Base-by-base conservation (phyloP, 441 rosid species). In the Eutrema salsugineum region DNA sequence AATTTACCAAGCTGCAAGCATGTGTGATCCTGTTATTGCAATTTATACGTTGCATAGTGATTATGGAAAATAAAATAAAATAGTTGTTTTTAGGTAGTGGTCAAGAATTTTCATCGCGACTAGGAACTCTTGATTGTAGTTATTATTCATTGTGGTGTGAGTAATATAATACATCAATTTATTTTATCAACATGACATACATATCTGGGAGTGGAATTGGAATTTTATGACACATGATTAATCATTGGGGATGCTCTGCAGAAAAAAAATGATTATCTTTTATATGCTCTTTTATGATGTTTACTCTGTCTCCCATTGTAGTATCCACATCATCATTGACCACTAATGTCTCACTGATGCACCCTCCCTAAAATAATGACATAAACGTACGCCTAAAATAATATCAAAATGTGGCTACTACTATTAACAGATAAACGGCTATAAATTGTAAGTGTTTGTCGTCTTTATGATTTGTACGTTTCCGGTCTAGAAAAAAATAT, bases 261-360 rank as follows among this genome's bases (percentile, higher is more conserved):
- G 5, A n/a, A 71, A 40, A 40, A 28, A 14, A n/a, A 42, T 63
- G 48, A 62, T 50, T 60, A 36, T 60, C 60, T 24, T 70, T 49
- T 6, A 38, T 20, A 2, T 20, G n/a, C 44, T 44, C 8, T 36
- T 5, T 32, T 17, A 60, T 38, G 66, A 57, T 65, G 35, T 16
- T 72, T 22, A 39, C 4, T 16, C 0, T 67, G 78, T 68, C 69
- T 68, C 59, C 78, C 78, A 68, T 43, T 67, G 46, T 16, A 51
- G 38, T 43, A 67, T 30, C 57, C 57, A 61, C 63, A 62, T 68
- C 64, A 75, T 75, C 68, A 24, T 61, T 60, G 43, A 51, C 9
- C 76, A 64, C 64, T 47, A 38, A 46, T 64, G 65, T 55, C 76
- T 54, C 63, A 20, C 14, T 63, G 47, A 42, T 71, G 48, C 33